Evolutionary conservation across 192 early-diverging fungal genomes (phyloP).

Genomic region (Martensiomyces pterosporus): DNA sequence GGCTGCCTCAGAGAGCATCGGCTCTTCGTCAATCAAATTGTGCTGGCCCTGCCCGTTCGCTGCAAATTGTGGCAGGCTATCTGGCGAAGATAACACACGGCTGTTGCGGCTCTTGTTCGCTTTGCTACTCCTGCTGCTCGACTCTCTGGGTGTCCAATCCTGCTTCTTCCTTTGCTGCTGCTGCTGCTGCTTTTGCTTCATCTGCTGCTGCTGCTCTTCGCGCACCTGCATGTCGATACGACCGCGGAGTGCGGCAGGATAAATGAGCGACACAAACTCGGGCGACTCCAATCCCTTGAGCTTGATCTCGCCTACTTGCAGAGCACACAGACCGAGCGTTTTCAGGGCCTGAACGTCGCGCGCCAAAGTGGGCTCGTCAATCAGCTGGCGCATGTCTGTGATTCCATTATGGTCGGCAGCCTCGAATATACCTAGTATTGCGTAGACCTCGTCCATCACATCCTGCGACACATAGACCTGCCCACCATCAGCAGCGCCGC

Average conservation of each 20-base stretch:
- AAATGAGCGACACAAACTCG: constrained; percentile 72
- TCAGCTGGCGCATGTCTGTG: constrained; percentile 50
- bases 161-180: constrained; percentile 22
- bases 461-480: constrained; percentile 86
- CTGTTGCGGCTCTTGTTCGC: constrained; percentile 20
- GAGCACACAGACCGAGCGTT: constrained; percentile 62
- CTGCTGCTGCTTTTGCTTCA: constrained; percentile 8
- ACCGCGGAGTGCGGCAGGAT: constrained; percentile 49
- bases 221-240: constrained; percentile 49
- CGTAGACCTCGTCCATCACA: constrained; percentile 60
- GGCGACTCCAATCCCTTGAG: constrained; percentile 89
- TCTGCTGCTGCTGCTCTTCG: constrained; percentile 32
- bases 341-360: constrained; percentile 58
- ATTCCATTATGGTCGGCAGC: constrained; percentile 48
- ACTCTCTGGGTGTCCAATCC: constrained; percentile 25
- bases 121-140: constrained; percentile 6
- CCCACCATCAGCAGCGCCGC: constrained; percentile 82
- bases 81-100: constrained; percentile 13
- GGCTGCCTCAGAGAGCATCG: constrained; percentile 18
- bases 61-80: constrained; percentile 7
- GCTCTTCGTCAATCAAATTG: constrained; percentile 36
- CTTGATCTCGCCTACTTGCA: constrained; percentile 75
- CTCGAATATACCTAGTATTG: constrained; percentile 44
- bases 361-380: constrained; percentile 48
- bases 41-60: constrained; percentile 16